These are phyloP conservation scores for Spathaspora passalidarum DNA, from an alignment of 805 yeast species.

Conservation along the genomic window DNA sequence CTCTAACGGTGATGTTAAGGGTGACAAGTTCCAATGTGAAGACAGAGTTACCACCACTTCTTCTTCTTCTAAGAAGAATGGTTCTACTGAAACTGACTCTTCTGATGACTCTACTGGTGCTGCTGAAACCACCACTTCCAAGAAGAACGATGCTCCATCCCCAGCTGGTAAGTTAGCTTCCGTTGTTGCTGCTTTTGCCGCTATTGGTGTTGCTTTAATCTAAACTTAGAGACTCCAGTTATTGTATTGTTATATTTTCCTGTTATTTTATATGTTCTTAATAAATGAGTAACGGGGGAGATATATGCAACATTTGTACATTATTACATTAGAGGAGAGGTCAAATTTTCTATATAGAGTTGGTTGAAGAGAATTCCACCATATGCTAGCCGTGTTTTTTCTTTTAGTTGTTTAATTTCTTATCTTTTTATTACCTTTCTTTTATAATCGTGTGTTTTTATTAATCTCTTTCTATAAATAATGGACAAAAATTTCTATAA, in stretches of 20 bases:
- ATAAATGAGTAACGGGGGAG: background rate
- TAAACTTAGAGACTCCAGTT: no score
- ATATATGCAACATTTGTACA: background rate
- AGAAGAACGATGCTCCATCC: slow-evolving; percentile 24
- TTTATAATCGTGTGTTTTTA: slow-evolving; percentile 3
- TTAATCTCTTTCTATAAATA: slow-evolving; percentile 10
- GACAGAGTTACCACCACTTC: slow-evolving; percentile 52
- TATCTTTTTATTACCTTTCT: background rate
- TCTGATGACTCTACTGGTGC: slow-evolving; percentile 26
- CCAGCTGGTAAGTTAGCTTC: slow-evolving; percentile 23
- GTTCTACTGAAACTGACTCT: slow-evolving; percentile 13
- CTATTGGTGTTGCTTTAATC: slow-evolving; percentile 35
- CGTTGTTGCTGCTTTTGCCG: slow-evolving; percentile 31
- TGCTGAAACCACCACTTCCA: slow-evolving; percentile 20
- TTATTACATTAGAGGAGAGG: background rate
- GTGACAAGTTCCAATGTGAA: slow-evolving; percentile 79
- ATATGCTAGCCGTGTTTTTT: background rate
- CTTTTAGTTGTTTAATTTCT: background rate
- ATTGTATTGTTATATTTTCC: no score
- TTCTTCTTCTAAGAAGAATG: slow-evolving; percentile 40
- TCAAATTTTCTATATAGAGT: background rate
- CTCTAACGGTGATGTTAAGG: slow-evolving; percentile 80
- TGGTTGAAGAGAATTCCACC: background rate
- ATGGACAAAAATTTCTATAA: background rate
- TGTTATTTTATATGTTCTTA: background rate